These are phyloP conservation scores for Thelonectria rubi DNA, from an alignment of 2,329 filamentous ascomycete genomes.

Conservation along the genomic window DNA sequence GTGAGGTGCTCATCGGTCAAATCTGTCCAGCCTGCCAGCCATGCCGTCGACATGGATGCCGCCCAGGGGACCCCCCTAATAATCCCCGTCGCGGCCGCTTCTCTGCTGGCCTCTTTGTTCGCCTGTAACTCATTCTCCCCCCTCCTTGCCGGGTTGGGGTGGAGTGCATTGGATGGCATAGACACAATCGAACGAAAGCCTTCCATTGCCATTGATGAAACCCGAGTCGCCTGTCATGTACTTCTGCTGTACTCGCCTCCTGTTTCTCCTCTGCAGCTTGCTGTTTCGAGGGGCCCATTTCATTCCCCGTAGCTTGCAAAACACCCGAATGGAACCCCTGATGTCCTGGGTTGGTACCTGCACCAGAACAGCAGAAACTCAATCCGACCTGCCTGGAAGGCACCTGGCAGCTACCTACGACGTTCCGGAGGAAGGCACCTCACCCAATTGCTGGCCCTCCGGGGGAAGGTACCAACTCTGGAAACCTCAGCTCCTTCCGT, in stretches of 20 bases:
- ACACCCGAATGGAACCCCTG: neutral
- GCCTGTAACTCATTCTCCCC: neutral
- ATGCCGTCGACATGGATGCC: too few species aligned
- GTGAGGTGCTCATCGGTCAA: neutral
- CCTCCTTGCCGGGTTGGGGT: neutral
- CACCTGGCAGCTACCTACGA: neutral
- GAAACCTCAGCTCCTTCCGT: neutral
- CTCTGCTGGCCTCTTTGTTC: neutral
- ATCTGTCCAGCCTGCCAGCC: conserved; percentile 5
- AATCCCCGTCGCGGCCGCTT: neutral
- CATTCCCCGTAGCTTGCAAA: neutral
- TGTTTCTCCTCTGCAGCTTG: neutral
- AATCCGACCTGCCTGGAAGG: neutral
- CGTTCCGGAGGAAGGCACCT: too few species aligned
- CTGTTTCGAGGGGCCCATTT: neutral
- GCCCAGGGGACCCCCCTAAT: neutral
- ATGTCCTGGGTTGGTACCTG: neutral
- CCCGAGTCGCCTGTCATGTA: neutral
- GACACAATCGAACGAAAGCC: neutral
- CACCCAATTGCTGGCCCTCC: too few species aligned
- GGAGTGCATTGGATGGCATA: neutral
- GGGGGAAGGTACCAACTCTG: neutral
- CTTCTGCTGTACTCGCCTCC: neutral
- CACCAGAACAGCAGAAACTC: neutral
- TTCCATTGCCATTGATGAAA: neutral